Evolutionary conservation across 257 asterid genomes (phyloP).

Genomic region (Solanum verrucosum): DNA sequence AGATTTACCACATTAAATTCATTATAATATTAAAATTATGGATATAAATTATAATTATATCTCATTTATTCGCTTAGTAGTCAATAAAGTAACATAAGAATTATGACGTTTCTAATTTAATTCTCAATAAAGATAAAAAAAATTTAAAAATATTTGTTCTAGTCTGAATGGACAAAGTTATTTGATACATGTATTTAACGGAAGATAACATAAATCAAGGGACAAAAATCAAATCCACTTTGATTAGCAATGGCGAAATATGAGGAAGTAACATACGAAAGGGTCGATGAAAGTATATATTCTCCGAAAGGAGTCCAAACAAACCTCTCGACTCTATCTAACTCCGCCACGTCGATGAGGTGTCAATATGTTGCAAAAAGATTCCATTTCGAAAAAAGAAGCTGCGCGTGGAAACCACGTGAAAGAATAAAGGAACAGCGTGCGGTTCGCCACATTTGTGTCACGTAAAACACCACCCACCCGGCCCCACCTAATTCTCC

Average conservation of each 20-base stretch:
- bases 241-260: background rate
- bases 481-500: constrained; percentile 18
- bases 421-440: constrained; percentile 4
- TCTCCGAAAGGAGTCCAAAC: background rate
- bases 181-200: accelerated
- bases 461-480: constrained; percentile 19
- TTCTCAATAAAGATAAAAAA: too few species aligned
- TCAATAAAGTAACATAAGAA: background rate
- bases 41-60: background rate
- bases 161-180: background rate
- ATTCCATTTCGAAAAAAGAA: background rate
- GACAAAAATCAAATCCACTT: background rate
- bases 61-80: too few species aligned
- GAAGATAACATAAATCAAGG: too few species aligned
- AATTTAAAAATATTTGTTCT: too few species aligned
- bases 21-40: background rate
- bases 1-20: background rate
- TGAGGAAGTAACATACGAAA: too few species aligned
- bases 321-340: background rate
- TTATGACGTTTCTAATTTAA: background rate
- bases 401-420: constrained; percentile 16
- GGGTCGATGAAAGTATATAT: too few species aligned
- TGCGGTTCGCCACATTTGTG: constrained; percentile 14
- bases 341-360: background rate
- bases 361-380: background rate